Evolutionary conservation across 192 early-diverging fungal genomes (phyloP).

Genomic region (Backusella sp.): DNA sequence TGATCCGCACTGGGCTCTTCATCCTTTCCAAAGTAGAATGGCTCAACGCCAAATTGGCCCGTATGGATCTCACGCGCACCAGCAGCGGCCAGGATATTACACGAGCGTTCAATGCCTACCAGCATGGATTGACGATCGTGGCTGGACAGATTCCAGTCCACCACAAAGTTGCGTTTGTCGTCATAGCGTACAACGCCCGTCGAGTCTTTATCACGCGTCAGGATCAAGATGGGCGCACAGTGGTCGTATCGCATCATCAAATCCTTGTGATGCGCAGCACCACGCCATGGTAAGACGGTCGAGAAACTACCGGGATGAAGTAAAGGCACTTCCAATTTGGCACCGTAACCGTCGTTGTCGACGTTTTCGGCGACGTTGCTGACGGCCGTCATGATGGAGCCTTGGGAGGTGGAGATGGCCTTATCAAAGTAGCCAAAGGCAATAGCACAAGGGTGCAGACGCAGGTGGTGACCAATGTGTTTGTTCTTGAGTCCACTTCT

Average conservation of each 20-base stretch:
- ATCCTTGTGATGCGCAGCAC: slow-evolving; percentile 50
- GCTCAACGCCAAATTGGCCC: slow-evolving; percentile 43
- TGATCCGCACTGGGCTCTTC: slow-evolving; percentile 38
- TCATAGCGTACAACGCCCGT: slow-evolving; percentile 46
- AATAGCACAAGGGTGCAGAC: slow-evolving; percentile 59
- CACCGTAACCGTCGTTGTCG: slow-evolving; percentile 63
- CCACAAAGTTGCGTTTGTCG: slow-evolving; percentile 34
- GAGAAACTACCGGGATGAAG: slow-evolving; percentile 53
- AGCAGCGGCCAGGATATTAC: slow-evolving; percentile 58
- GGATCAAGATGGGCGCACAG: slow-evolving; percentile 48
- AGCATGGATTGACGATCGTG: slow-evolving; percentile 51
- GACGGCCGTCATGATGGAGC: slow-evolving; percentile 71
- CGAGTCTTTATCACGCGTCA: slow-evolving; percentile 62
- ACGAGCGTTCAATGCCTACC: slow-evolving; percentile 42
- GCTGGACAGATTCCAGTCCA: slow-evolving; percentile 52
- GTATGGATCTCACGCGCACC: slow-evolving; percentile 62
- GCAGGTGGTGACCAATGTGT: slow-evolving; percentile 66
- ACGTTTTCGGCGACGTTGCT: slow-evolving; percentile 53
- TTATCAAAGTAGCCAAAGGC: slow-evolving; percentile 67
- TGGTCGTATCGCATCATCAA: slow-evolving; percentile 48
- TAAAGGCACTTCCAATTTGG: slow-evolving; percentile 60
- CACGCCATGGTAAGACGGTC: slow-evolving; percentile 46
- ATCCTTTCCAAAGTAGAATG: slow-evolving; percentile 29
- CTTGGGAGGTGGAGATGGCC: slow-evolving; percentile 45
- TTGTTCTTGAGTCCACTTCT: slow-evolving; percentile 68